phyloP scores from a whole-genome alignment of 1,139 yeast species.

The Citeromyces siamensis region DNA sequence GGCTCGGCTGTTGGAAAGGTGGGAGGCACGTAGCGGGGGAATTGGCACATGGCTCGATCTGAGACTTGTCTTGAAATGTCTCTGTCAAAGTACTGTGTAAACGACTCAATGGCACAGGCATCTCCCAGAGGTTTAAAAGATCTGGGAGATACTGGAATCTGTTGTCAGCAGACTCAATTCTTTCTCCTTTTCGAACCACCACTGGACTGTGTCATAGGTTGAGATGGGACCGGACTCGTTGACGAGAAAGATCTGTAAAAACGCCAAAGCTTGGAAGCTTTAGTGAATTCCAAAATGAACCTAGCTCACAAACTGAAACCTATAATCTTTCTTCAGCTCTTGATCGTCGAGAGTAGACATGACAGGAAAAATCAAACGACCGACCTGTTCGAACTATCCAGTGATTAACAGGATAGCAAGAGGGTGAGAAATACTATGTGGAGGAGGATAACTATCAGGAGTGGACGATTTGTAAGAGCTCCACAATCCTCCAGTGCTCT shows the following conservation, averaged over 20 bases:
- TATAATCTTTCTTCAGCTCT: no score
- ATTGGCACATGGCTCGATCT: slow-evolving; percentile 46
- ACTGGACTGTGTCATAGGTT: slow-evolving; percentile 52
- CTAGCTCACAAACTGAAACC: no score
- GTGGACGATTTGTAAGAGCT: no score
- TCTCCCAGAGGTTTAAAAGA: slow-evolving; percentile 79
- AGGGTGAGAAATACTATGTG: no score
- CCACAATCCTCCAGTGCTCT: no score
- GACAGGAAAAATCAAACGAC: no score
- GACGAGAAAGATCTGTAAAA: slow-evolving; percentile 79
- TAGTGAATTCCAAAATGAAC: no score
- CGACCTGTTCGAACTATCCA: no score
- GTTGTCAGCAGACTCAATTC: slow-evolving; percentile 10
- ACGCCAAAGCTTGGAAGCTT: slow-evolving; percentile 87
- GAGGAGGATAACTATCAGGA: no score
- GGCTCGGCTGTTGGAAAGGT: slow-evolving; percentile 83
- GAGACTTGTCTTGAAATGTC: slow-evolving; percentile 37
- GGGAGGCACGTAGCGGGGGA: slow-evolving; percentile 90
- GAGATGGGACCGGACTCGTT: slow-evolving; percentile 54
- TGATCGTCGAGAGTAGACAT: no score
- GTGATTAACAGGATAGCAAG: no score
- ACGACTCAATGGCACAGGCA: slow-evolving; percentile 76
- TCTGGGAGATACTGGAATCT: slow-evolving; percentile 41
- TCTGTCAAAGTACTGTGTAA: slow-evolving; percentile 80
- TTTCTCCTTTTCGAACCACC: slow-evolving; percentile 81